These are phyloP conservation scores for Aspergillus thermomutatus DNA, from an alignment of 2,329 filamentous ascomycete genomes.

Conservation along the genomic window DNA sequence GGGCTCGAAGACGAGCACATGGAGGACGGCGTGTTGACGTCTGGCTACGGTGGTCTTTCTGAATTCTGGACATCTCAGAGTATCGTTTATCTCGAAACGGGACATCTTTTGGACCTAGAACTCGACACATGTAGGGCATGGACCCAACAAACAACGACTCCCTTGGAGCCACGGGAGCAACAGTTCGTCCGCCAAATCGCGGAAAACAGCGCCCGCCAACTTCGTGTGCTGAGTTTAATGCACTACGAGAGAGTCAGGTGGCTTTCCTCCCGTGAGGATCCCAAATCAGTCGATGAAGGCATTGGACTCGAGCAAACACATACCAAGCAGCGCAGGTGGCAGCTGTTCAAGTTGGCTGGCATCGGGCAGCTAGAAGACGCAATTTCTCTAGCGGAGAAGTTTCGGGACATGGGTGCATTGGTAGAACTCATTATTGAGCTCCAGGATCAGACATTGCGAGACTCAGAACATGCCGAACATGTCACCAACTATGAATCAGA, in stretches of 20 bases:
- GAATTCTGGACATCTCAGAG: conserved; percentile 79
- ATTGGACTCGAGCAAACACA: conserved; percentile 45
- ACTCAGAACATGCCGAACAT: conserved; percentile 12
- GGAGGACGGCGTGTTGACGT: conserved; percentile 60
- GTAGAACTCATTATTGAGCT: conserved; percentile 49
- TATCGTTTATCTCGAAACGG: conserved; percentile 37
- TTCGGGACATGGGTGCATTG: conserved; percentile 61
- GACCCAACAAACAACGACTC: conserved; percentile 31
- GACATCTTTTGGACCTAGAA: conserved; percentile 39
- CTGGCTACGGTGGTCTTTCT: conserved; percentile 66
- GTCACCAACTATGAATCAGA: conserved; percentile 27
- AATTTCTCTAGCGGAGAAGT: conserved; percentile 60
- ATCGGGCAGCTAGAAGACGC: conserved; percentile 57
- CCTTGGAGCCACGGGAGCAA: conserved; percentile 30
- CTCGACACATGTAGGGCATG: conserved; percentile 40
- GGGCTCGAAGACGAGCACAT: conserved; percentile 67
- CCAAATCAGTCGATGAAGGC: conserved; percentile 48
- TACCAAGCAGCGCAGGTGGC: conserved; percentile 41
- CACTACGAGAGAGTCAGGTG: conserved; percentile 60
- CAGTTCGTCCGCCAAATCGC: conserved; percentile 48
- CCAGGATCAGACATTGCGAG: conserved; percentile 35
- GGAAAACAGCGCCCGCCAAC: conserved; percentile 50
- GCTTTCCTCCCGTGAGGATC: conserved; percentile 52
- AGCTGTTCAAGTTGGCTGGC: conserved; percentile 46
- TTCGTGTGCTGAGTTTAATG: conserved; percentile 57